Evolutionary conservation across 176 grass and related monocot species (phyloP), one percentile per base, ranked within the genome.

Genomic region (Oryza meridionalis): DNA sequence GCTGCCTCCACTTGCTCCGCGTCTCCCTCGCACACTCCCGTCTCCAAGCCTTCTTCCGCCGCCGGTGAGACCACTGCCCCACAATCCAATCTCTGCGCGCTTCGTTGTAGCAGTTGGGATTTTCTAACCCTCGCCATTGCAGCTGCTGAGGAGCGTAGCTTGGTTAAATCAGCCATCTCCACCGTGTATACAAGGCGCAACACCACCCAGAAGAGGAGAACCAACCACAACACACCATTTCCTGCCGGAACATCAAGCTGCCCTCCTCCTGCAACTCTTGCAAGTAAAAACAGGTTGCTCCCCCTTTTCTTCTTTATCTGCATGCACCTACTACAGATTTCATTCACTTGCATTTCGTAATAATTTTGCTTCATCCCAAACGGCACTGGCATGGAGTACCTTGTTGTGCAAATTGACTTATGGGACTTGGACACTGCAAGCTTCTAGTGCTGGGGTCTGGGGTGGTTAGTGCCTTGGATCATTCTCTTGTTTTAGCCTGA

Each of bases 131-230:
- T 43, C 42, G 9, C 42, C 42, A 2, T 43, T 43, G 42, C 42
- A 43, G 42, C 42, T 43, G 42, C 42, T 43, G 42, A 43, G 42
- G 42, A 43, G 42, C 42, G 42, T 43, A 26, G 65, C 13, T 69
- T 27, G 55, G 27, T 59, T 9, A 80, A 77, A 33, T 86, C 84
- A 3, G 17, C 71, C 61, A 71, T 89, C 58, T 92, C 84, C 26
- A 84, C 84, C 16, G 68, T 80, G 19, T 86, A 88, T 32, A 79
- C 65, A n/a, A 53, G 86, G 43, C 84, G 81, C n/a, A 65, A 53
- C 12, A 25, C 65, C 42, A 13, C 27, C 0, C 11, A 47, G 11
- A 72, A 65, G 58, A 53, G 21, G 63, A 45, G 64, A n/a, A 55
- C 21, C 80, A 64, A 15, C 31, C 19, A 11, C 10, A 73, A 88